Percentiles rank a stretch among this genome's conserved stretches.
Conservation (phyloP, 73 alveolate species). For the Paramecium pentaurelia region DNA sequence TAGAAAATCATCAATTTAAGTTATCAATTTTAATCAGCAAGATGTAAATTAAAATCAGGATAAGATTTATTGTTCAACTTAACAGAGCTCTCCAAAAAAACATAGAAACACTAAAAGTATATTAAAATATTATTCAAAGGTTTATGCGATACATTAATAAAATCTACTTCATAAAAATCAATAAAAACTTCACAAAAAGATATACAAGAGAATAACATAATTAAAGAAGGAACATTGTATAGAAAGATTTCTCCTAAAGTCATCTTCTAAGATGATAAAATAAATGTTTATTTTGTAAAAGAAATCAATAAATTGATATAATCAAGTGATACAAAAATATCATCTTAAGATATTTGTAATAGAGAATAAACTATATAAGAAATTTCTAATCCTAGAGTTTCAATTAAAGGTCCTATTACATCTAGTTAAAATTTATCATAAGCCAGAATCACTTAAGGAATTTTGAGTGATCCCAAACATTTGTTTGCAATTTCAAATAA, state of each 20-base stretch:
- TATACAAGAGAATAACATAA: not conserved
- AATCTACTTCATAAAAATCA: not conserved
- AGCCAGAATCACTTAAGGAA: not conserved
- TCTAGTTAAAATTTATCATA: not conserved
- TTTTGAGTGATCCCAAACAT: not conserved
- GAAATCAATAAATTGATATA: not conserved
- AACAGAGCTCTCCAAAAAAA: not conserved
- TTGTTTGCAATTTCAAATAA: not conserved
- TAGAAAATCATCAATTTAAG: not conserved
- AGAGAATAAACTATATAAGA: not conserved
- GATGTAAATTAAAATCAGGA: not conserved
- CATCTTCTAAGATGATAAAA: not conserved
- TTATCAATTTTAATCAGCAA: not conserved
- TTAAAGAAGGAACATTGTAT: not conserved
- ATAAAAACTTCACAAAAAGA: not conserved
- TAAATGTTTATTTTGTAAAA: not conserved
- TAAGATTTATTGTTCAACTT: not conserved
- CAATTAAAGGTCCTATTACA: not conserved
- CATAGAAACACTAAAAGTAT: not conserved
- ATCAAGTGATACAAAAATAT: not conserved
- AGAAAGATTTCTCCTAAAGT: slow-evolving; percentile 2
- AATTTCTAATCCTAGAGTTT: not conserved
- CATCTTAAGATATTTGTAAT: not conserved
- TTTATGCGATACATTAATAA: not conserved
- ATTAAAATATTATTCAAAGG: not conserved